Percentiles rank a stretch among this genome's conserved stretches.
phyloP scores from a whole-genome alignment of 2,329 filamentous ascomycete genomes.

The Fusarium incarnatum region DNA sequence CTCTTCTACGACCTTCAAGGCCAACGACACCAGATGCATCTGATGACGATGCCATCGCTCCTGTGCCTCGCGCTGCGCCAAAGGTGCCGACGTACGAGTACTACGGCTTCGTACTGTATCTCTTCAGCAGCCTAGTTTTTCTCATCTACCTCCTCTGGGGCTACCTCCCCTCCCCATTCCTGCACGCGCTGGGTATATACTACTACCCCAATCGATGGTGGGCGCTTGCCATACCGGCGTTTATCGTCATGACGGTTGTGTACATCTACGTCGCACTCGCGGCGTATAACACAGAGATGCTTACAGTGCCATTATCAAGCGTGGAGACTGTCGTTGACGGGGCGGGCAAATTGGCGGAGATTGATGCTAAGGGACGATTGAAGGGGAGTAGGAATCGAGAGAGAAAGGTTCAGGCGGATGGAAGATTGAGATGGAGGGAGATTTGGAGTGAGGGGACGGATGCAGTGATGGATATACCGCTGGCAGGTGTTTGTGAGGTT shows the following conservation, averaged over 20 bases:
- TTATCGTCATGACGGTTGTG: slow-evolving; percentile 85
- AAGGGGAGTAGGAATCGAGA: slow-evolving; percentile 53
- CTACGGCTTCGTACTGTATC: slow-evolving; percentile 97
- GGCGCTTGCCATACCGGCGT: slow-evolving; percentile 91
- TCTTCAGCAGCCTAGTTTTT: slow-evolving; percentile 87
- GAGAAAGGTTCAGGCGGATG: slow-evolving; percentile 53
- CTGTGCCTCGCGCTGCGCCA: slow-evolving; percentile 86
- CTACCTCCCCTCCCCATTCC: slow-evolving; percentile 89
- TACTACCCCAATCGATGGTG: slow-evolving; percentile 99
- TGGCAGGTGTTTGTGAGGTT: slow-evolving; percentile 94
- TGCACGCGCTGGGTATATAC: slow-evolving; percentile 92
- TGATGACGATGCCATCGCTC: slow-evolving; percentile 86
- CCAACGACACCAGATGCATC: slow-evolving; percentile 93
- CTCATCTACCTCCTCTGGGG: slow-evolving; percentile 81
- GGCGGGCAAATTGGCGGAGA: slow-evolving; percentile 83
- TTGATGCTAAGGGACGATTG: slow-evolving; percentile 75
- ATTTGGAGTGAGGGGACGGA: slow-evolving; percentile 95
- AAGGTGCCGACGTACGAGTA: slow-evolving; percentile 99
- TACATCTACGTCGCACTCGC: slow-evolving; percentile 97
- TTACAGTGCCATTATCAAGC: slow-evolving; percentile 83
- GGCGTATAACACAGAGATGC: slow-evolving; percentile 86
- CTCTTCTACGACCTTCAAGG: slow-evolving; percentile 88
- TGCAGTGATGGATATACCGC: slow-evolving; percentile 95
- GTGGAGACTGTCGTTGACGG: slow-evolving; percentile 94
- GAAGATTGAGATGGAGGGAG: slow-evolving; percentile 75